A percentile compares a stretch with the other conserved stretches of the same genome.
These are phyloP conservation scores for Silene latifolia DNA, from an alignment of 148 eudicot species.

Conservation along the genomic window DNA sequence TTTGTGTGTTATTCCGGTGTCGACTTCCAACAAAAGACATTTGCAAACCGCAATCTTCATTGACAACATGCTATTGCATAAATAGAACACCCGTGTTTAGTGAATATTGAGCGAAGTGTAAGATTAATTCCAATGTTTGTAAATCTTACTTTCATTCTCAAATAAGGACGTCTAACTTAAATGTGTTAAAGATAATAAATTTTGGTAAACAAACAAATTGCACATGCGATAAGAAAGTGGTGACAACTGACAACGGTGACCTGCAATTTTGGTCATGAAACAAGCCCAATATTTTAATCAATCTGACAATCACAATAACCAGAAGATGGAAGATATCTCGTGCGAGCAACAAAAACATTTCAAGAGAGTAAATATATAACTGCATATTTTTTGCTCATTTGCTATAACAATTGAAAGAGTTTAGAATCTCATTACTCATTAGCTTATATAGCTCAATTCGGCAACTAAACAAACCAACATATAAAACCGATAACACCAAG, in stretches of 20 bases:
- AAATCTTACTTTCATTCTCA: background rate
- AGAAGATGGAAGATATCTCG: background rate
- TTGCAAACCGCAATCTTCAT: too few species aligned
- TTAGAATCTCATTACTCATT: background rate
- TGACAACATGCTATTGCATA: too few species aligned
- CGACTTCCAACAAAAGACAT: too few species aligned
- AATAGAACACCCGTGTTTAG: too few species aligned
- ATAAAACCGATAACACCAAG: too few species aligned
- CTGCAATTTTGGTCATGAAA: conserved; percentile 12
- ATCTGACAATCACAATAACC: background rate
- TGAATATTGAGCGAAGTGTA: too few species aligned
- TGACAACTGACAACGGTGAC: background rate
- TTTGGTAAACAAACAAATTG: background rate
- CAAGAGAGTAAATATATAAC: background rate
- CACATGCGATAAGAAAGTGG: background rate
- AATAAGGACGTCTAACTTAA: background rate
- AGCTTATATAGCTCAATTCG: background rate
- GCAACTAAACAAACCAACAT: background rate
- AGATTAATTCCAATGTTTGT: background rate
- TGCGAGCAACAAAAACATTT: background rate
- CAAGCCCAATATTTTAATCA: background rate
- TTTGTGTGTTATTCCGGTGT: too few species aligned
- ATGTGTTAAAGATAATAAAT: too few species aligned
- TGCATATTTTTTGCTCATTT: background rate
- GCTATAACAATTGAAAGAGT: background rate